A percentile compares a stretch with the other conserved stretches of the same genome.
Conservation (phyloP, 441 rosid species). For the Croton laevigatus region DNA sequence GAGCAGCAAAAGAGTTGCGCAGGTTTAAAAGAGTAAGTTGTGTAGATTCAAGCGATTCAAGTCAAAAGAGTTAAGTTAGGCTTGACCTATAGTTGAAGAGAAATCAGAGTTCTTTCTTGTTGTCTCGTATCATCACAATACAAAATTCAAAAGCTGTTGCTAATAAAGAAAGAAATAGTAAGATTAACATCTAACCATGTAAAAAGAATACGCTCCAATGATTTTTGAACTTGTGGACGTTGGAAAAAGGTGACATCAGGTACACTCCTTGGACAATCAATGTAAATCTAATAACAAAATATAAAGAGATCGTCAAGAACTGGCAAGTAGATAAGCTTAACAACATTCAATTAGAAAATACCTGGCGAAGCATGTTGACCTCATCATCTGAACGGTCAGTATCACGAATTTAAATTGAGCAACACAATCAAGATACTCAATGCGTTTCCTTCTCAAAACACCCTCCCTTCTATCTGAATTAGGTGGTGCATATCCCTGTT, state of each 20-base stretch:
- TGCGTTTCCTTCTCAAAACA: constrained; percentile 82
- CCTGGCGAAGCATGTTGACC: constrained; percentile 98
- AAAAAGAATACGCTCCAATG: constrained; percentile 94
- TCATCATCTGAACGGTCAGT: constrained; percentile 96
- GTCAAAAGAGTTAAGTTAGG: background rate
- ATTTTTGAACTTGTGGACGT: constrained; percentile 92
- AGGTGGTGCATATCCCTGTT: constrained; percentile 99
- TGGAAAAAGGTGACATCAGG: constrained; percentile 96
- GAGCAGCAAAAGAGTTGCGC: background rate
- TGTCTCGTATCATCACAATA: background rate
- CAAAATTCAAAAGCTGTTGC: background rate
- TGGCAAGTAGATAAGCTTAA: background rate
- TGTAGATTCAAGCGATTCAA: background rate
- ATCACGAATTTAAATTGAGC: constrained; percentile 90
- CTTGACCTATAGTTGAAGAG: background rate
- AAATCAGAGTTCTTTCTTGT: background rate
- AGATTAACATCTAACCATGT: constrained; percentile 63
- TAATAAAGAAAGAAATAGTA: background rate
- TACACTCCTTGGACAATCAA: constrained; percentile 97
- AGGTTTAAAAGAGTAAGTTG: background rate
- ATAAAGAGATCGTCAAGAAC: constrained; percentile 23
- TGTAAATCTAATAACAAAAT: constrained; percentile 69
- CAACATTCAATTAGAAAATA: constrained; percentile 26
- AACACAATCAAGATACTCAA: constrained; percentile 93
- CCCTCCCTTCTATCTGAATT: constrained; percentile 99